Base-by-base conservation (phyloP, 805 yeast genomes). In the Metschnikowia matae region DNA sequence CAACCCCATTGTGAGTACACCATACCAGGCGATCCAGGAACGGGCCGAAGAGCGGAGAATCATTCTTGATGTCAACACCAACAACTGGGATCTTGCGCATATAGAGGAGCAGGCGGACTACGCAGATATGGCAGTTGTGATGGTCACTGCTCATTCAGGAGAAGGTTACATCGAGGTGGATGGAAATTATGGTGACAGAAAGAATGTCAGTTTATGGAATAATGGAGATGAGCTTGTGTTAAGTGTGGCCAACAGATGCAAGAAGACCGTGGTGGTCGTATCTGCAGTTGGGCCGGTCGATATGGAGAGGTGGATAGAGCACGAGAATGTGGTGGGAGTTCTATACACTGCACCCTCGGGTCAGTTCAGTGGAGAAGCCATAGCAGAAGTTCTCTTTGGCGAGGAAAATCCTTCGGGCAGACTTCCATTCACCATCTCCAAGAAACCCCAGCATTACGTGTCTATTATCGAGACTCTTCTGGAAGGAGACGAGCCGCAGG, bases 351-450 rank as follows among this genome's bases (percentile, higher is more conserved):
- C 83, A 3, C 85, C 85, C 3, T 69, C 80, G 47, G 86, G 87
- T n/a, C 78, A 74, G 55, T 74, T 68, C 59, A 72, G 74, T 38
- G 88, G 87, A 1, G 69, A 73, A 45, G 84, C 85, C 1, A 63
- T 82, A 23, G 80, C 84, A 2, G 83, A 81, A 38, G 74, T 81
- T 0, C 59, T 83, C 17, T 83, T 79, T 63, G 87, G 88, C 0
- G 83, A 79, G 35, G 71, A 68, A n/a, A 78, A 77, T 53, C 87
- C 87, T 7, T 79, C 84, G 35, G 88, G 87, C 4, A 73, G 77
- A 52, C 68, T 83, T 34, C 86, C 88, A 1, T 82, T 82, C 59
- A 81, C 87, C 3, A 74, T 83, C 54, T 85, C 87, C 11, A 77
- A 74, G 58, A 75, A 78, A 53, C 67, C 66, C 33, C 73, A 61